These are phyloP conservation scores for Agastache rugosa DNA, from an alignment of 257 asterid species.

Conservation along the genomic window DNA sequence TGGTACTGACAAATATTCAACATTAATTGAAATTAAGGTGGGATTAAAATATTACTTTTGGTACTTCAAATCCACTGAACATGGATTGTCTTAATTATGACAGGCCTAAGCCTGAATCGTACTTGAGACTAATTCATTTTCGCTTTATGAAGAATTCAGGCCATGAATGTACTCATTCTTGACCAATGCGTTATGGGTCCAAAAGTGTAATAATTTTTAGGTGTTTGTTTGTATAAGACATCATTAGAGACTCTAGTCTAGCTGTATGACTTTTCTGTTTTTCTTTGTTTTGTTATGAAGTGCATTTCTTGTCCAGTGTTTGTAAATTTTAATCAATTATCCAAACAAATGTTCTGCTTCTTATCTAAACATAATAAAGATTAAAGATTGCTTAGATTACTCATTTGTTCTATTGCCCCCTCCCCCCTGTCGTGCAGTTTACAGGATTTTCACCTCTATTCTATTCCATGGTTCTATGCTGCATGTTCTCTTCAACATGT, in stretches of 20 bases:
- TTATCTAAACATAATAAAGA: neutral
- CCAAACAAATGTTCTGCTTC: neutral
- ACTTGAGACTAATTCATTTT: no score
- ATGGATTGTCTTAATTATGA: no score
- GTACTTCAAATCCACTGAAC: no score
- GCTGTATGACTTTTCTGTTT: neutral
- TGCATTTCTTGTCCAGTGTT: neutral
- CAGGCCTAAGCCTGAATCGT: no score
- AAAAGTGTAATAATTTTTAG: neutral
- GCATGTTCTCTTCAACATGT: conserved; percentile 93
- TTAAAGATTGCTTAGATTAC: neutral
- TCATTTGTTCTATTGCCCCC: neutral
- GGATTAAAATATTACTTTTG: no score
- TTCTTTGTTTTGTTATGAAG: neutral
- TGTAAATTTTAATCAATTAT: neutral
- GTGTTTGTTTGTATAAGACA: neutral
- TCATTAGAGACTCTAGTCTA: neutral
- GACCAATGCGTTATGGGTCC: no score
- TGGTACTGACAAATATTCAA: no score
- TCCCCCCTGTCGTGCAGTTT: conserved; percentile 58
- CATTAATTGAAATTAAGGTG: no score
- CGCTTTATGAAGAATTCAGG: no score
- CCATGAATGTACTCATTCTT: no score
- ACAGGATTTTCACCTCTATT: conserved; percentile 81
- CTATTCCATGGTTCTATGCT: conserved; percentile 90